phyloP scores from a whole-genome alignment of 805 yeast species.

The Barnettozyma vustinii region DNA sequence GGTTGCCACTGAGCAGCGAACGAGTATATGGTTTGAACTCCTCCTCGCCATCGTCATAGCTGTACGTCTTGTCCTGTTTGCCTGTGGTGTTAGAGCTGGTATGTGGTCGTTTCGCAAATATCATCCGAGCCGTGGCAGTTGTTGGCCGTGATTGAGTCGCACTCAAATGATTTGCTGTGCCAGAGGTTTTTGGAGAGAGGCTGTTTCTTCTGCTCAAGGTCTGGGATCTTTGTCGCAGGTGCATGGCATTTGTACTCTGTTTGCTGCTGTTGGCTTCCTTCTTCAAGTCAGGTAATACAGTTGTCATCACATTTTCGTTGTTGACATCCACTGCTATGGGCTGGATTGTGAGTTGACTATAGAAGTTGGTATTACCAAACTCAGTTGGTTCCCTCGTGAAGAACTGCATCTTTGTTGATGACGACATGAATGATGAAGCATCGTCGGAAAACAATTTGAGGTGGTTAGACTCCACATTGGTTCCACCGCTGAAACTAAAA shows the following conservation, averaged over 20 bases:
- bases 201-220: conserved; percentile 1
- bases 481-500: not conserved
- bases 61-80: not conserved
- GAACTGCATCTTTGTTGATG: not conserved
- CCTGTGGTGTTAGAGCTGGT: not conserved
- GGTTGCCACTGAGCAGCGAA: not conserved
- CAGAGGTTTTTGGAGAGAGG: not conserved
- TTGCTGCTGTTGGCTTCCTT: not conserved
- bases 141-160: not conserved
- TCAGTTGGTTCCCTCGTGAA: not conserved
- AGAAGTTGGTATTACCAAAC: conserved; percentile 3
- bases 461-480: not conserved
- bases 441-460: not conserved
- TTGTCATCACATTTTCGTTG: conserved; percentile 3
- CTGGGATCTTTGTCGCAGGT: not conserved
- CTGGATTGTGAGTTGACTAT: conserved; percentile 1
- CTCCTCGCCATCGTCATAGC: not conserved
- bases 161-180: not conserved
- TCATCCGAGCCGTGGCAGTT: not conserved
- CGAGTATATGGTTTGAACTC: conserved; percentile 1
- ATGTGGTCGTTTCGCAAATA: not conserved
- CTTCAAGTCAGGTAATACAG: not conserved
- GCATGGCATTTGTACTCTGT: not conserved
- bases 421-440: conserved; percentile 1
- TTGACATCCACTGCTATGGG: not conserved